Conservation (phyloP, 371 early-diverging fungal species). For the Phascolomyces articulosus region DNA sequence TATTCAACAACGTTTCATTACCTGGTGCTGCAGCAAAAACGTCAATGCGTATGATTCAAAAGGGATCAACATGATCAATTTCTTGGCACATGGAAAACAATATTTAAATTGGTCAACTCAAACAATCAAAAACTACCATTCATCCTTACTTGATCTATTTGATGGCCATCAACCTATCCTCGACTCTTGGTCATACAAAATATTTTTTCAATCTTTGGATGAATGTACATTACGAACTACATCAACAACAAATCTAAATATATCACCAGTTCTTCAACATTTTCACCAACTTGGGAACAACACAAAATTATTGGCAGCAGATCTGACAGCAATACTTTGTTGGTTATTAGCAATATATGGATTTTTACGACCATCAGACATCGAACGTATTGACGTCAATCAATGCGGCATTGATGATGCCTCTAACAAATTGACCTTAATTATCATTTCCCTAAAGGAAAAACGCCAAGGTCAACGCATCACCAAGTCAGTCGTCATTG, state of each 20-base stretch:
- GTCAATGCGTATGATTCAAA: neutral
- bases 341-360: neutral
- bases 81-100: neutral
- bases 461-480: neutral
- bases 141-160: no score
- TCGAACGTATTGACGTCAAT: neutral
- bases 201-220: neutral
- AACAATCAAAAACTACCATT: no score
- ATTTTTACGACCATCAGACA: neutral
- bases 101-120: no score
- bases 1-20: neutral
- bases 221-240: neutral
- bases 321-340: neutral
- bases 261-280: neutral
- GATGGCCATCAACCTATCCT: neutral
- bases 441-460: neutral
- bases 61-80: neutral
- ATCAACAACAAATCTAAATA: neutral
- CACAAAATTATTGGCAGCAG: neutral
- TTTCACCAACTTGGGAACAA: neutral
- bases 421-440: neutral
- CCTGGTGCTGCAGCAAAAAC: neutral
- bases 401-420: neutral
- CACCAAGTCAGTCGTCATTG: neutral
- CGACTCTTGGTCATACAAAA: neutral